These are phyloP conservation scores for Pyrenophora graminea DNA, from an alignment of 2,329 filamentous ascomycete species.

Conservation along the genomic window DNA sequence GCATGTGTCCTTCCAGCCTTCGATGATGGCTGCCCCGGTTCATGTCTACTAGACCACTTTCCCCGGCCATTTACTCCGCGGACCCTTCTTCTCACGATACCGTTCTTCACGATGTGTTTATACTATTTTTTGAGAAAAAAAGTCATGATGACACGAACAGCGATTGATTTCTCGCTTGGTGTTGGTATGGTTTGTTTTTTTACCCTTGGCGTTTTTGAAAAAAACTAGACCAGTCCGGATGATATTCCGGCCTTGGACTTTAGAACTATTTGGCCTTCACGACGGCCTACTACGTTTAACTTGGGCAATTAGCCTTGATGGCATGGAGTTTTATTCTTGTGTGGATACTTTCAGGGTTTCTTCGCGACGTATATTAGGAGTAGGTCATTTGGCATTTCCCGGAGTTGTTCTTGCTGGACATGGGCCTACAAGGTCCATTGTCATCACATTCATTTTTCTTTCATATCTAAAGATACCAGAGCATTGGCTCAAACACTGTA, in stretches of 20 bases:
- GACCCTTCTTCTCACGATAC: slow-evolving; percentile 24
- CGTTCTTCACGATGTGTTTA: slow-evolving; percentile 42
- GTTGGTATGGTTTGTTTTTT: slow-evolving; percentile 26
- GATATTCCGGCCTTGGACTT: slow-evolving; percentile 14
- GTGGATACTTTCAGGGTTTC: slow-evolving; percentile 21
- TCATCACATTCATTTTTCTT: slow-evolving; percentile 34
- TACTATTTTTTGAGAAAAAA: slow-evolving; percentile 35
- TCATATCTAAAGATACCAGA: slow-evolving; percentile 45
- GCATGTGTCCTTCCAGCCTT: slow-evolving; percentile 48
- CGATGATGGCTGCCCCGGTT: slow-evolving; percentile 42
- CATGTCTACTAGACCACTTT: slow-evolving; percentile 40
- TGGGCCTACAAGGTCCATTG: slow-evolving; percentile 17
- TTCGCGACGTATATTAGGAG: slow-evolving; percentile 15
- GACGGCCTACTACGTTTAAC: slow-evolving; percentile 39
- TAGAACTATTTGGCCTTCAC: slow-evolving; percentile 29
- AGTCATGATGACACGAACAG: slow-evolving; percentile 46
- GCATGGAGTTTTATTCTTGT: slow-evolving; percentile 27
- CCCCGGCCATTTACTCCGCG: slow-evolving; percentile 1
- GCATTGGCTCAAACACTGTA: slow-evolving; percentile 41
- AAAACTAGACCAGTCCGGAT: slow-evolving; percentile 37
- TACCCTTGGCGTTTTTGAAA: slow-evolving; percentile 30
- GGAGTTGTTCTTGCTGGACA: slow-evolving; percentile 23
- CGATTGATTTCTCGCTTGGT: slow-evolving; percentile 34
- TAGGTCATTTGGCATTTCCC: slow-evolving; percentile 25
- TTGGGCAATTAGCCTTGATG: slow-evolving; percentile 39